A percentile compares a stretch with the other conserved stretches of the same genome.
These are phyloP conservation scores for Boletus bicolor DNA, from an alignment of 768 basidiomycete genomes.

Conservation along the genomic window DNA sequence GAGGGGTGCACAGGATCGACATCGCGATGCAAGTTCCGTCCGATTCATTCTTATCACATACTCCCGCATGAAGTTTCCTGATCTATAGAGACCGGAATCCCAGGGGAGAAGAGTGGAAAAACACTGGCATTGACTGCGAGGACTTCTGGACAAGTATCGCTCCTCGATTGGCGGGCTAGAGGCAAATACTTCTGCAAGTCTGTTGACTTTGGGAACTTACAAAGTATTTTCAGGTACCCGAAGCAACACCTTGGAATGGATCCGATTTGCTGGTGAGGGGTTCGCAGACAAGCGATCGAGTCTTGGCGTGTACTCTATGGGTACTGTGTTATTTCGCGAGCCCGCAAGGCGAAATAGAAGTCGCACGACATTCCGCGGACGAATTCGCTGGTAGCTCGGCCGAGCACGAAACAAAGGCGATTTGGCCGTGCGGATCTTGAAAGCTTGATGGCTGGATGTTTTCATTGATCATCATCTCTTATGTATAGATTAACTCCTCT, in stretches of 20 bases:
- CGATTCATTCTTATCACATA: neutral
- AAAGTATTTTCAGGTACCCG: neutral
- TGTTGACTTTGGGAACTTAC: conserved; percentile 1
- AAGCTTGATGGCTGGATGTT: neutral
- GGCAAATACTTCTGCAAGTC: neutral
- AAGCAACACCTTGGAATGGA: neutral
- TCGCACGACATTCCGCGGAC: conserved; percentile 5
- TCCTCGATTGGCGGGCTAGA: neutral
- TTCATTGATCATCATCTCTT: neutral
- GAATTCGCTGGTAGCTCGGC: neutral
- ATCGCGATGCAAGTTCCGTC: neutral
- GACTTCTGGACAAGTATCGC: neutral
- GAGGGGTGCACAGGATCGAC: neutral
- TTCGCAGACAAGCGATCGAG: neutral
- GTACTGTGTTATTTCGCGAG: neutral
- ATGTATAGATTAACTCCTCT: neutral
- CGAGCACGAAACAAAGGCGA: neutral
- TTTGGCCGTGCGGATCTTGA: neutral
- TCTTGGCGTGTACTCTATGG: neutral
- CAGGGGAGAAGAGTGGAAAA: neutral
- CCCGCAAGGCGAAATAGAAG: neutral
- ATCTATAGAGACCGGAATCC: neutral
- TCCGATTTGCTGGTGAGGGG: neutral
- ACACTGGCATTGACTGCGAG: neutral
- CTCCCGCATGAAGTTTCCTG: neutral